Percentiles rank a stretch among this genome's conserved stretches.
Conservation (phyloP, 2,329 filamentous ascomycete species). For the Ceratocystis albifundus region DNA sequence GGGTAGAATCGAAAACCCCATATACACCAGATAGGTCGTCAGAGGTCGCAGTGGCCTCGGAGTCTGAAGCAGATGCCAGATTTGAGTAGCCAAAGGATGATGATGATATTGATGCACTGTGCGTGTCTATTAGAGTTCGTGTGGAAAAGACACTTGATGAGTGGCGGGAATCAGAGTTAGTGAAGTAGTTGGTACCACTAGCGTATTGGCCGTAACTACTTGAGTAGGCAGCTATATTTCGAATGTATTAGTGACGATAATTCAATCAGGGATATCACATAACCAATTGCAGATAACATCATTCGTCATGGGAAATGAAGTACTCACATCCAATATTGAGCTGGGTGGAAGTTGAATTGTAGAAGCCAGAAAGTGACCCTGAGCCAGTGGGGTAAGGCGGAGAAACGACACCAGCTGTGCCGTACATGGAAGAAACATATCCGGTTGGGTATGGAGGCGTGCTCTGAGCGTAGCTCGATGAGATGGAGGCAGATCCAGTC, state of each 20-base stretch:
- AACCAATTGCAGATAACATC: not conserved
- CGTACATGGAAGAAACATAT: slow-evolving; percentile 5
- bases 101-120: not conserved
- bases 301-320: not conserved
- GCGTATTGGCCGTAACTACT: not conserved
- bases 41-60: slow-evolving; percentile 8
- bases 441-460: not conserved
- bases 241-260: not conserved
- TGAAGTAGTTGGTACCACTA: not conserved
- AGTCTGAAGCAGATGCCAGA: slow-evolving; percentile 1
- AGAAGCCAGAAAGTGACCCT: slow-evolving; percentile 3
- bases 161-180: not conserved
- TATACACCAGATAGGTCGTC: not conserved
- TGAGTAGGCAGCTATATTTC: not conserved
- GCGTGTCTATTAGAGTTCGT: not conserved
- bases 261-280: not conserved
- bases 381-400: slow-evolving; percentile 16
- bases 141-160: slow-evolving; percentile 17
- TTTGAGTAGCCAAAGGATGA: slow-evolving; percentile 7
- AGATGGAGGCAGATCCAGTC: not conserved
- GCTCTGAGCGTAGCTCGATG: not conserved
- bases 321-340: slow-evolving; percentile 18
- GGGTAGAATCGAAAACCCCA: slow-evolving; percentile 19
- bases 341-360: slow-evolving; percentile 5
- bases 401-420: not conserved